A percentile compares a stretch with the other conserved stretches of the same genome.
These are phyloP conservation scores for Byssochlamys sp. DNA, from an alignment of 2,329 filamentous ascomycete genomes.

Conservation along the genomic window DNA sequence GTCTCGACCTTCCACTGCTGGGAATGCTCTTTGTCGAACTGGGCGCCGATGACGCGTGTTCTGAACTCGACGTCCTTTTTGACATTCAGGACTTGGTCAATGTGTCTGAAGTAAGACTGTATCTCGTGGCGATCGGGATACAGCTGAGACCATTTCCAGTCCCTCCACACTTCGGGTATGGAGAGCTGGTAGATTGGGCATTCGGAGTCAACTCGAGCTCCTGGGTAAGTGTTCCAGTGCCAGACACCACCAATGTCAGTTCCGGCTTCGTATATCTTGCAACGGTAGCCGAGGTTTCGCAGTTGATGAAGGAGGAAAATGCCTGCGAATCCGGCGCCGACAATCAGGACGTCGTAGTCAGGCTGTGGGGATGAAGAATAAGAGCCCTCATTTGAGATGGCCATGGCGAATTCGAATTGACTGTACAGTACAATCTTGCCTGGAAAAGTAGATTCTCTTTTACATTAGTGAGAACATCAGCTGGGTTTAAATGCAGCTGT, in stretches of 20 bases:
- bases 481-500: no score
- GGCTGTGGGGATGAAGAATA: no score
- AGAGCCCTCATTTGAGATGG: no score
- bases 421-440: no score
- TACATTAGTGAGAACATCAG: no score
- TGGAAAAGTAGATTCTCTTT: no score
- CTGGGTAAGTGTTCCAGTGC: slow-evolving; percentile 50
- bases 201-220: slow-evolving; percentile 46
- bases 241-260: slow-evolving; percentile 45
- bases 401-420: no score
- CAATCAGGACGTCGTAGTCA: no score
- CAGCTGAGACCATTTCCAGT: slow-evolving; percentile 36
- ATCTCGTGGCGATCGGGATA: slow-evolving; percentile 29
- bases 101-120: slow-evolving; percentile 38
- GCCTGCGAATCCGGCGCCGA: not conserved
- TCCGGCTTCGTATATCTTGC: slow-evolving; percentile 46
- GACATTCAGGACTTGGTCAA: slow-evolving; percentile 36
- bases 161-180: slow-evolving; percentile 39
- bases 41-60: slow-evolving; percentile 32
- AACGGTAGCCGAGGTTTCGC: slow-evolving; percentile 41
- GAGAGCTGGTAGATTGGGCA: slow-evolving; percentile 47
- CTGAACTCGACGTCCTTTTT: slow-evolving; percentile 39
- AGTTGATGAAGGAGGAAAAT: slow-evolving; percentile 37
- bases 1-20: slow-evolving; percentile 35
- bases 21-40: slow-evolving; percentile 25